These are phyloP conservation scores for Mentha longifolia DNA, from an alignment of 257 asterid genomes.

Conservation along the genomic window DNA sequence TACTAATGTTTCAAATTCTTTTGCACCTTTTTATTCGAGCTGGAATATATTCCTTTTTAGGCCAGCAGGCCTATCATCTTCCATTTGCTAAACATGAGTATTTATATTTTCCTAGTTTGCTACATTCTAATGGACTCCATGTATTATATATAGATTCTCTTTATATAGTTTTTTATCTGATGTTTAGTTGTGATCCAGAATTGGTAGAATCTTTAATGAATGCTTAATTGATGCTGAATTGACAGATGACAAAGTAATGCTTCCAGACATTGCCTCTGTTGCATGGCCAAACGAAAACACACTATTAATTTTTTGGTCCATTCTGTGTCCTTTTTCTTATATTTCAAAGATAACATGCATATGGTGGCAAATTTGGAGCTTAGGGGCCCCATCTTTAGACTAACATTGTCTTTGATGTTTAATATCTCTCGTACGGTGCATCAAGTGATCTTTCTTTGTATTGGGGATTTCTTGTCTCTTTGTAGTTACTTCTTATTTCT, in stretches of 20 bases:
- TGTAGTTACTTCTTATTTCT: neutral
- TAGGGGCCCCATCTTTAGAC: neutral
- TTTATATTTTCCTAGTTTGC: too few relatives aligned
- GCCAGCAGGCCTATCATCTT: neutral
- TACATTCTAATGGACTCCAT: conserved; percentile 22
- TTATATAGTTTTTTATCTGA: too few relatives aligned
- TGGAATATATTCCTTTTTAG: conserved; percentile 20
- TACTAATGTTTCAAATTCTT: conserved; percentile 22
- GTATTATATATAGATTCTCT: neutral
- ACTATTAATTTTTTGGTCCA: neutral
- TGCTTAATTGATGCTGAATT: neutral
- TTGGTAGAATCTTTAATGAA: conserved; percentile 11
- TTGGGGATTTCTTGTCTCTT: neutral
- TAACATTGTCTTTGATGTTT: conserved; percentile 1
- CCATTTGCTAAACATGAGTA: neutral
- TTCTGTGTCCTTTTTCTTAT: conserved; percentile 1
- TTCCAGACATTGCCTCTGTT: neutral
- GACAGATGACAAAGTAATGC: neutral
- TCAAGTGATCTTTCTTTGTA: neutral
- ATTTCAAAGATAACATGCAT: neutral
- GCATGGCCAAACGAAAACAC: neutral
- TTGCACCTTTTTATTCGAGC: conserved; percentile 15
- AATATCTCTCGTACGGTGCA: neutral
- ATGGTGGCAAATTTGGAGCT: neutral
- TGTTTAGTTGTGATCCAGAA: neutral